Evolutionary conservation across 2,329 filamentous ascomycete genomes (phyloP).

Genomic region (Ampelomyces quisqualis): DNA sequence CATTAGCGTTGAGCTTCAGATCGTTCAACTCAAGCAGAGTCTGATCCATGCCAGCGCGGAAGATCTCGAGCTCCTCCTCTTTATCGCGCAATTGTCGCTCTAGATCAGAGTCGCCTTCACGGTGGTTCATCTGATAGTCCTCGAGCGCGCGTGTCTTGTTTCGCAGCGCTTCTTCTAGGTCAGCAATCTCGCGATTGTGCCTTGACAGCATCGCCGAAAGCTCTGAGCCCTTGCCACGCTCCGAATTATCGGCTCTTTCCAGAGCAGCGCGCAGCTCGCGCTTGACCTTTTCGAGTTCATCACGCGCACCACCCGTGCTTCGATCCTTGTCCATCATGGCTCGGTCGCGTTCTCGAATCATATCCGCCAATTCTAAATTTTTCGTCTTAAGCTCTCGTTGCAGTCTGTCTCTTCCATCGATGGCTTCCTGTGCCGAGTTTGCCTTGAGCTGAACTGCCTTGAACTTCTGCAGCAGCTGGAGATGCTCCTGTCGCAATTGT

Average conservation of each 20-base stretch:
- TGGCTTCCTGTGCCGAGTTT: slow-evolving; percentile 93
- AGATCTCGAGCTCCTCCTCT: slow-evolving; percentile 96
- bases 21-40: slow-evolving; percentile 91
- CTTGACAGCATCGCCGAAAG: slow-evolving; percentile 91
- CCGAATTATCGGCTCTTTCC: slow-evolving; percentile 87
- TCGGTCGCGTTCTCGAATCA: slow-evolving; percentile 95
- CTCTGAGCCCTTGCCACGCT: slow-evolving; percentile 91
- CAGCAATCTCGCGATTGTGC: slow-evolving; percentile 95
- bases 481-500: slow-evolving; percentile 89
- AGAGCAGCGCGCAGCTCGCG: slow-evolving; percentile 89
- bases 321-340: slow-evolving; percentile 92
- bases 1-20: slow-evolving; percentile 62
- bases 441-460: slow-evolving; percentile 96
- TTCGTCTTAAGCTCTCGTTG: slow-evolving; percentile 99
- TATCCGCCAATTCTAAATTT: slow-evolving; percentile 96
- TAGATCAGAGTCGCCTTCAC: slow-evolving; percentile 80
- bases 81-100: slow-evolving; percentile 86
- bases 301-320: slow-evolving; percentile 79
- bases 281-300: slow-evolving; percentile 92
- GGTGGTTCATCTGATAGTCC: slow-evolving; percentile 73
- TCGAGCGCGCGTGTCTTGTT: slow-evolving; percentile 87
- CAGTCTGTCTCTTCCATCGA: slow-evolving; percentile 89
- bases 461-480: slow-evolving; percentile 93
- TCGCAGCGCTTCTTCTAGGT: slow-evolving; percentile 86
- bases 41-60: slow-evolving; percentile 97